Conservation (phyloP, 2,329 filamentous ascomycete species). For the Trichoderma harzianum region DNA sequence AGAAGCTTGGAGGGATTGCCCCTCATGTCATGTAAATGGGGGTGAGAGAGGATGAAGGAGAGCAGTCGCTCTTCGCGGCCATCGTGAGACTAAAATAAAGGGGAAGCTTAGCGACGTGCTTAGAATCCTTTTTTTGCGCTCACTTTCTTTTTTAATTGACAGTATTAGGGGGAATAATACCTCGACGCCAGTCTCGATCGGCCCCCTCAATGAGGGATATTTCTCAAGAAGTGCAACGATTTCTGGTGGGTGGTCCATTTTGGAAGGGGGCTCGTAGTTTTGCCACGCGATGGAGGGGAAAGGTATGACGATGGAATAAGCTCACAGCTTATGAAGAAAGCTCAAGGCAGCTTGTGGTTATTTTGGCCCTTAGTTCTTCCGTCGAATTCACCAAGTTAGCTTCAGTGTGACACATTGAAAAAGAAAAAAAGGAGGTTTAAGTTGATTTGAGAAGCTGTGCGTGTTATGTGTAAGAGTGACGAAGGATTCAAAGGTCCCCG, state of each 20-base stretch:
- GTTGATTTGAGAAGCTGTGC: neutral
- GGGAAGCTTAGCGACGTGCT: neutral
- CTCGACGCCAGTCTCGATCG: neutral
- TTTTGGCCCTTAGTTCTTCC: neutral
- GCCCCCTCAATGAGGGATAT: constrained; percentile 1
- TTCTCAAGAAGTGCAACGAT: neutral
- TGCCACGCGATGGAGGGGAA: neutral
- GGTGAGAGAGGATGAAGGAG: constrained; percentile 1
- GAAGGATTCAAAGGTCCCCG: neutral
- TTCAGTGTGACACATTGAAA: neutral
- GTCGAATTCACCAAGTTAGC: neutral
- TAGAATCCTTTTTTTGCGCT: neutral
- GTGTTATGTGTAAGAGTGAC: neutral
- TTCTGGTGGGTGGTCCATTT: constrained; percentile 2
- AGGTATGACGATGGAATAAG: neutral
- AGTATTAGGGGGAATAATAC: neutral
- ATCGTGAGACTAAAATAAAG: neutral
- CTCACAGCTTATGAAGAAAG: neutral
- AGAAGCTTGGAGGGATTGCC: constrained; percentile 1
- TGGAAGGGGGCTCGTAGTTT: neutral
- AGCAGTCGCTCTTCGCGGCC: constrained; percentile 8
- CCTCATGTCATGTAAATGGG: neutral
- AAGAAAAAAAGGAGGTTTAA: neutral
- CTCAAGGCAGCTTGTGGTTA: neutral
- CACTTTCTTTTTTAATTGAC: neutral